phyloP scores from a whole-genome alignment of 2,329 filamentous ascomycete species.

The Aspergillus awamori region DNA sequence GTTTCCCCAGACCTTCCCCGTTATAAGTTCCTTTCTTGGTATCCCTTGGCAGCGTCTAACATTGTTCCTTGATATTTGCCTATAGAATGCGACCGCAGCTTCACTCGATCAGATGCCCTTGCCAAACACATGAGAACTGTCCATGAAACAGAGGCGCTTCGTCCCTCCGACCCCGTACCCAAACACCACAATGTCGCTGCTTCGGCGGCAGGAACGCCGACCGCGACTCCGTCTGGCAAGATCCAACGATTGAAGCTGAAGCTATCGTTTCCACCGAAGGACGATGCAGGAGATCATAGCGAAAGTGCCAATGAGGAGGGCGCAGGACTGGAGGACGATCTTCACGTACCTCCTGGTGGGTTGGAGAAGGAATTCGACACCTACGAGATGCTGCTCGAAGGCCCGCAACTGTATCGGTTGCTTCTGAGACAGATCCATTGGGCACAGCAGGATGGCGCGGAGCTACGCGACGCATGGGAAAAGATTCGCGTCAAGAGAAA shows the following conservation, averaged over 20 bases:
- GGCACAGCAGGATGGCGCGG: slow-evolving; percentile 48
- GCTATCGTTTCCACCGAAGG: slow-evolving; percentile 40
- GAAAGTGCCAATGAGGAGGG: slow-evolving; percentile 32
- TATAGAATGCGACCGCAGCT: slow-evolving; percentile 92
- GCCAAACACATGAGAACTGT: slow-evolving; percentile 99
- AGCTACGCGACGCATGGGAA: slow-evolving; percentile 46
- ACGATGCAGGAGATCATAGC: slow-evolving; percentile 32
- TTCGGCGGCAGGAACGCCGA: slow-evolving; percentile 33
- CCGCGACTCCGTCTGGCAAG: slow-evolving; percentile 36
- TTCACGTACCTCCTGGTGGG: slow-evolving; percentile 40
- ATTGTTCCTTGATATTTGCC: neutral
- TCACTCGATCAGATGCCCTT: slow-evolving; percentile 91
- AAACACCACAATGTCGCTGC: slow-evolving; percentile 37
- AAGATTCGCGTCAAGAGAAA: slow-evolving; percentile 41
- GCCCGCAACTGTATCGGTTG: slow-evolving; percentile 48
- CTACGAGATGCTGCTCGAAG: slow-evolving; percentile 46
- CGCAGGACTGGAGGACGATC: slow-evolving; percentile 40
- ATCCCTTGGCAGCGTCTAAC: neutral
- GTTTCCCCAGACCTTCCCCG: slow-evolving; percentile 33
- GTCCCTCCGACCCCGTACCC: slow-evolving; percentile 60
- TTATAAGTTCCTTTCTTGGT: neutral
- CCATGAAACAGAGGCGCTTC: slow-evolving; percentile 91
- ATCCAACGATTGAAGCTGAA: slow-evolving; percentile 48
- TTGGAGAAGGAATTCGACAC: slow-evolving; percentile 48
- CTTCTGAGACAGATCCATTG: slow-evolving; percentile 52